A percentile compares a stretch with the other conserved stretches of the same genome.
Conservation (phyloP, 2,329 filamentous ascomycete genomes). For the Volutella citrinella region DNA sequence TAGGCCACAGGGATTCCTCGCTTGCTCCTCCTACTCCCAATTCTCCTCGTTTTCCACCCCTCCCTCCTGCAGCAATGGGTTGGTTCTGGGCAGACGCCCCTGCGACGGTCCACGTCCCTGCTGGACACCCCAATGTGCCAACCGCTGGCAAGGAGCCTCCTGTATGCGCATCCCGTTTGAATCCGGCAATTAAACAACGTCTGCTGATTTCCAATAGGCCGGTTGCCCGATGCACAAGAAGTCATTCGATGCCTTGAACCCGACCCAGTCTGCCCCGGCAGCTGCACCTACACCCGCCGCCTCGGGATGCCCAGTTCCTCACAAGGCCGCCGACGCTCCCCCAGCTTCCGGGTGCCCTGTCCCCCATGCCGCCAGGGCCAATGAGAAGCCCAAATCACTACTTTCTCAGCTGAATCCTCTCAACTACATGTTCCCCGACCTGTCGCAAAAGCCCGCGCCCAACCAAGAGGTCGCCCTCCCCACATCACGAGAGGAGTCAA, state of each 20-base stretch:
- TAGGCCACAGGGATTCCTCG: too few relatives aligned
- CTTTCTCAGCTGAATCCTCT: constrained; percentile 63
- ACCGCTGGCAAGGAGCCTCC: constrained; percentile 29
- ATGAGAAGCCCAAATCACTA: constrained; percentile 41
- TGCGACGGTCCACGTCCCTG: constrained; percentile 30
- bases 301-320: constrained; percentile 30
- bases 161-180: constrained; percentile 23
- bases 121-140: constrained; percentile 29
- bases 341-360: constrained; percentile 44
- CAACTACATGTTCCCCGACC: constrained; percentile 91
- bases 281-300: constrained; percentile 15
- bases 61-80: constrained; percentile 52
- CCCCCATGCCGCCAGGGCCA: constrained; percentile 34
- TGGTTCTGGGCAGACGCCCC: constrained; percentile 61
- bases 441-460: constrained; percentile 75
- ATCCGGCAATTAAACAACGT: constrained; percentile 1
- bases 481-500: constrained; percentile 77
- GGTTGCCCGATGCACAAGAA: constrained; percentile 58
- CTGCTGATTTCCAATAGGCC: constrained; percentile 35
- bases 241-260: constrained; percentile 45
- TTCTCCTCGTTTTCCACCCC: constrained; percentile 3
- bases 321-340: constrained; percentile 21
- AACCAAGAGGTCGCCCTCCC: constrained; percentile 73
- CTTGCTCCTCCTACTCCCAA: too few relatives aligned
- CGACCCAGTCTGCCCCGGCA: constrained; percentile 23